These are phyloP conservation scores for Dendrobium catenatum DNA, from an alignment of 106 monocot genomes.

Conservation along the genomic window DNA sequence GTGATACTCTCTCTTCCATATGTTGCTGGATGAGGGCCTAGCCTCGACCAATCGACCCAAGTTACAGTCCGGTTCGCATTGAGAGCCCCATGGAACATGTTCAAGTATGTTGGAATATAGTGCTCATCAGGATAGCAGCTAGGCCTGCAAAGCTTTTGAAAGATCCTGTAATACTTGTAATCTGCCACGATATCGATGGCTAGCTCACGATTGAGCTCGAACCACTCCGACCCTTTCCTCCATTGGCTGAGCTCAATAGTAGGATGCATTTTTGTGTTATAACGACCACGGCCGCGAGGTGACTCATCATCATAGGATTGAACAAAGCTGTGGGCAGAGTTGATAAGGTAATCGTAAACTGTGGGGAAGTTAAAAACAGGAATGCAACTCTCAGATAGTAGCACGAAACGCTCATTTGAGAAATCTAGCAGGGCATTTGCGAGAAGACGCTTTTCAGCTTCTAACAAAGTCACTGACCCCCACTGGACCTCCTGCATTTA, in stretches of 20 bases:
- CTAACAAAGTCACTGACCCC: constrained; percentile 23
- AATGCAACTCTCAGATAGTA: constrained; percentile 33
- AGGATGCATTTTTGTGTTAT: constrained; percentile 16
- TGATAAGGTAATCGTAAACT: constrained; percentile 24
- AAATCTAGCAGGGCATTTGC: constrained; percentile 33
- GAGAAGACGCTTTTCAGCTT: constrained; percentile 28
- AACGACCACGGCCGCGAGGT: constrained; percentile 19
- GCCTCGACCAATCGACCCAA: constrained; percentile 32
- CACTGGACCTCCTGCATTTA: constrained; percentile 19
- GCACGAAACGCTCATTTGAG: constrained; percentile 31
- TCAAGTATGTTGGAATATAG: constrained; percentile 30
- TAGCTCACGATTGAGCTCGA: constrained; percentile 22
- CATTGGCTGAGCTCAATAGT: constrained; percentile 15
- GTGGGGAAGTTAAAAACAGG: constrained; percentile 31
- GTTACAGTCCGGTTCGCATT: constrained; percentile 29
- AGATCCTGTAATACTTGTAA: constrained; percentile 18
- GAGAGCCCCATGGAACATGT: constrained; percentile 24
- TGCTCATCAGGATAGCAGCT: constrained; percentile 30
- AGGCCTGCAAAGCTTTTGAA: constrained; percentile 15
- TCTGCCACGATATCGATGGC: constrained; percentile 25
- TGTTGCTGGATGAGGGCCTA: constrained; percentile 23
- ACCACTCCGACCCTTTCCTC: constrained; percentile 34
- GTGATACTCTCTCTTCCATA: constrained; percentile 17
- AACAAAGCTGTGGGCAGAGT: constrained; percentile 25
- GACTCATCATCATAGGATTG: constrained; percentile 27